A percentile compares a stretch with the other conserved stretches of the same genome.
Conservation (phyloP, 176 grass and related monocot genomes). For the Oryza rufipogon region DNA sequence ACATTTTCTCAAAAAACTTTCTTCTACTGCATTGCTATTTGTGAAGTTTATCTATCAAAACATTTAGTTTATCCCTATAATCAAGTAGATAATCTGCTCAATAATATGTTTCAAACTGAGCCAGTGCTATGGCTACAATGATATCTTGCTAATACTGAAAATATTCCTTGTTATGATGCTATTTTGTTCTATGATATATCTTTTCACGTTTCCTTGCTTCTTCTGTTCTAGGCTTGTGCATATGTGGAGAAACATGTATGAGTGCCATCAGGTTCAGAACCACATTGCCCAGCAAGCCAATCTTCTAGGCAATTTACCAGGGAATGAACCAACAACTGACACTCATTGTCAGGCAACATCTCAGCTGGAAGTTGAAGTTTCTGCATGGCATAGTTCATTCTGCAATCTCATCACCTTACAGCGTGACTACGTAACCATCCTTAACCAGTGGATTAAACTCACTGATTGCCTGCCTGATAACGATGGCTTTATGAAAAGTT, state of each 20-base stretch:
- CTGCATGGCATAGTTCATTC: slow-evolving; percentile 86
- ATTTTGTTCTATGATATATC: slow-evolving; percentile 15
- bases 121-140: not conserved
- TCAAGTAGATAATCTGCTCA: no score
- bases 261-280: slow-evolving; percentile 94
- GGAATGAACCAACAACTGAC: slow-evolving; percentile 84
- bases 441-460: slow-evolving; percentile 87
- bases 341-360: slow-evolving; percentile 65
- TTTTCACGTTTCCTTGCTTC: slow-evolving; percentile 37
- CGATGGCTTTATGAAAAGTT: slow-evolving; percentile 59
- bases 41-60: no score
- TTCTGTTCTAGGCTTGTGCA: slow-evolving; percentile 66
- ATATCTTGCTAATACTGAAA: slow-evolving; percentile 9
- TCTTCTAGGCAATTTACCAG: slow-evolving; percentile 61
- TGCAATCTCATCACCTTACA: slow-evolving; percentile 78
- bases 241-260: slow-evolving; percentile 97
- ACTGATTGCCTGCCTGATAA: slow-evolving; percentile 70
- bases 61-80: no score
- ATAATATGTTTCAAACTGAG: no score
- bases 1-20: no score
- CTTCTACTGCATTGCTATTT: no score
- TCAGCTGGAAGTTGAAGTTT: slow-evolving; percentile 88
- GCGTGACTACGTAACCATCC: slow-evolving; percentile 68
- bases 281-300: slow-evolving; percentile 77
- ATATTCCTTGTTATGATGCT: slow-evolving; percentile 1